phyloP scores from a whole-genome alignment of 441 rosid species.

The Croton laevigatus region DNA sequence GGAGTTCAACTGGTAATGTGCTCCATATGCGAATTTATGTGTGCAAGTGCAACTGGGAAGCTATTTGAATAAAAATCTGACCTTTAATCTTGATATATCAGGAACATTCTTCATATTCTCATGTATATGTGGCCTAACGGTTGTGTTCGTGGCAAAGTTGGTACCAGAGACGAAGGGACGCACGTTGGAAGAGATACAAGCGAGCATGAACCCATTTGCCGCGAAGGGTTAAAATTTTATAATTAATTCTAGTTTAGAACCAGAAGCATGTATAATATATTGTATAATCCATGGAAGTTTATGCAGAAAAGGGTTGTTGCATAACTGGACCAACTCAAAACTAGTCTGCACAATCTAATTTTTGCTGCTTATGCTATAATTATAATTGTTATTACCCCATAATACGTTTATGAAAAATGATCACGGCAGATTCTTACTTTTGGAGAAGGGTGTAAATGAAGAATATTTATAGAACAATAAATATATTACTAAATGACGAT shows the following conservation, averaged over 20 bases:
- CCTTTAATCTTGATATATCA: slow-evolving; percentile 18
- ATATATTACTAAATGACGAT: no score
- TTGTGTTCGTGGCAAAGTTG: slow-evolving; percentile 55
- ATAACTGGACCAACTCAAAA: no score
- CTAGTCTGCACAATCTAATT: no score
- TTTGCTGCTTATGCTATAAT: no score
- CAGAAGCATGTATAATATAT: background rate
- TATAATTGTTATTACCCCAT: no score
- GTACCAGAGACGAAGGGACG: slow-evolving; percentile 92
- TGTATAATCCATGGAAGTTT: background rate
- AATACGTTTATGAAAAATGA: no score
- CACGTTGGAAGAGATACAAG: slow-evolving; percentile 83
- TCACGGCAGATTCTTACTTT: no score
- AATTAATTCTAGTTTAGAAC: background rate
- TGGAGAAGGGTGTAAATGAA: no score
- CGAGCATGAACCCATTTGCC: slow-evolving; percentile 44
- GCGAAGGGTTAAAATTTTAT: slow-evolving; percentile 2
- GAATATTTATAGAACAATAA: background rate
- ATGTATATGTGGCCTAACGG: slow-evolving; percentile 48
- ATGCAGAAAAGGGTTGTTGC: no score
- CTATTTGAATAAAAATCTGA: background rate
- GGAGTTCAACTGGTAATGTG: slow-evolving; percentile 66
- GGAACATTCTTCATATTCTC: slow-evolving; percentile 75
- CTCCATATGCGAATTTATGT: background rate
- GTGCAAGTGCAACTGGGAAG: background rate